Percentiles rank a stretch among this genome's conserved stretches.
Conservation (phyloP, 208 protist species). For the Trypanosoma cruzi region DNA sequence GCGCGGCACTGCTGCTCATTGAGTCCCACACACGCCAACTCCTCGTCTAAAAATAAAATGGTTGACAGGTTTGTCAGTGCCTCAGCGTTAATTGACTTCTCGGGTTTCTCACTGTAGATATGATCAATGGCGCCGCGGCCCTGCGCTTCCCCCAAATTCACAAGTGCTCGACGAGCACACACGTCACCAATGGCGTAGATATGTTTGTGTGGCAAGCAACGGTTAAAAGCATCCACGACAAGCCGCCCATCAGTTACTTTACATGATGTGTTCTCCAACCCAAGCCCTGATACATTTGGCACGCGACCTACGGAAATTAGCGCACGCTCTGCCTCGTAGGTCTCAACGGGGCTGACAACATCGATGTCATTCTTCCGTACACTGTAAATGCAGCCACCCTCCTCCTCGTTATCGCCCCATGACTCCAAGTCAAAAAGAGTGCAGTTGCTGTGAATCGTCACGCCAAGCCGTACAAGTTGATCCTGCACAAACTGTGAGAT, state of each 20-base stretch:
- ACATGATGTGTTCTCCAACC: constrained; percentile 58
- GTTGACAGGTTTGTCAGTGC: constrained; percentile 88
- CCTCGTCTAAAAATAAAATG: constrained; percentile 94
- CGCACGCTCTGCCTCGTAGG: constrained; percentile 51
- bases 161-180: constrained; percentile 69
- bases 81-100: constrained; percentile 67
- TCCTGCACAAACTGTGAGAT: constrained; percentile 83
- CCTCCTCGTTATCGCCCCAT: constrained; percentile 20
- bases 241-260: constrained; percentile 47
- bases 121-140: constrained; percentile 79
- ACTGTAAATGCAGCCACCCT: constrained; percentile 48
- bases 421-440: constrained; percentile 58
- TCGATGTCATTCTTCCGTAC: constrained; percentile 25
- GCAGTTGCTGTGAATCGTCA: constrained; percentile 52
- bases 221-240: constrained; percentile 62
- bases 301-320: constrained; percentile 85
- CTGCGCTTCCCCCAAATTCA: constrained; percentile 90
- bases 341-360: constrained; percentile 36
- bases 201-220: constrained; percentile 67
- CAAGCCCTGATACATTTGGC: constrained; percentile 55
- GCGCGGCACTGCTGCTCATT: constrained; percentile 88
- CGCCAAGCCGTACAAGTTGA: constrained; percentile 42
- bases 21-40: constrained; percentile 85
- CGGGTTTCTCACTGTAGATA: constrained; percentile 75
- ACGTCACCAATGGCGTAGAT: constrained; percentile 92